phyloP scores from a whole-genome alignment of 2,329 filamentous ascomycete species.

The Exophiala spinifera region DNA sequence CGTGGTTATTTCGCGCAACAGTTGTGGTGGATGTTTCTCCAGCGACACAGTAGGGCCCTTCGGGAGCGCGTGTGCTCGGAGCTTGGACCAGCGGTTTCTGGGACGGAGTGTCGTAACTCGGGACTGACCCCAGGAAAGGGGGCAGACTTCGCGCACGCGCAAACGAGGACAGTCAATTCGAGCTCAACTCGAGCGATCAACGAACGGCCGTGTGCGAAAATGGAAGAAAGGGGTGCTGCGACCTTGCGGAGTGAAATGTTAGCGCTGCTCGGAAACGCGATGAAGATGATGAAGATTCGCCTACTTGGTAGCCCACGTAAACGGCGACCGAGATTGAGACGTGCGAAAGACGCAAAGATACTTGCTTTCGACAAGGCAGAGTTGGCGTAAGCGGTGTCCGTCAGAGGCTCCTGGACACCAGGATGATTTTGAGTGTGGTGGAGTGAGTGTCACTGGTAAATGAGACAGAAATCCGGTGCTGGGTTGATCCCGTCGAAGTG shows the following conservation, averaged over 20 bases:
- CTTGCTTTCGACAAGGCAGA: too few relatives aligned
- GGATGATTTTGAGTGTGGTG: conserved; percentile 3
- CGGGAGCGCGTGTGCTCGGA: background rate
- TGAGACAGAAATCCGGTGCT: background rate
- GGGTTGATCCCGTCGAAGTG: conserved; percentile 4
- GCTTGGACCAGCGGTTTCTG: conserved; percentile 9
- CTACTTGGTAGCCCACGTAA: background rate
- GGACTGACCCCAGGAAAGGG: background rate
- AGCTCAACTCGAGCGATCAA: conserved; percentile 6
- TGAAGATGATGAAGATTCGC: background rate
- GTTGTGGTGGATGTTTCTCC: conserved; percentile 8
- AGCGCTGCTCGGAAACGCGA: too few relatives aligned
- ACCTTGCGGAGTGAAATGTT: background rate
- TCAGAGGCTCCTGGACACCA: background rate
- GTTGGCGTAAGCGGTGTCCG: background rate
- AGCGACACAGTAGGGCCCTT: conserved; percentile 12
- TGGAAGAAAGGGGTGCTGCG: background rate
- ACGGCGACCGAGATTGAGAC: too few relatives aligned
- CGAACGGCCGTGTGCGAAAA: background rate
- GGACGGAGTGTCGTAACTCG: background rate
- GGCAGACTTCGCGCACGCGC: background rate
- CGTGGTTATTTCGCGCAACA: background rate
- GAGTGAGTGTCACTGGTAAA: conserved; percentile 4
- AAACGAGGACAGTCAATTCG: background rate
- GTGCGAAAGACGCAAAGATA: too few relatives aligned